These are phyloP conservation scores for Fusarium sp. DNA, from an alignment of 2,329 filamentous ascomycete genomes.

Conservation along the genomic window DNA sequence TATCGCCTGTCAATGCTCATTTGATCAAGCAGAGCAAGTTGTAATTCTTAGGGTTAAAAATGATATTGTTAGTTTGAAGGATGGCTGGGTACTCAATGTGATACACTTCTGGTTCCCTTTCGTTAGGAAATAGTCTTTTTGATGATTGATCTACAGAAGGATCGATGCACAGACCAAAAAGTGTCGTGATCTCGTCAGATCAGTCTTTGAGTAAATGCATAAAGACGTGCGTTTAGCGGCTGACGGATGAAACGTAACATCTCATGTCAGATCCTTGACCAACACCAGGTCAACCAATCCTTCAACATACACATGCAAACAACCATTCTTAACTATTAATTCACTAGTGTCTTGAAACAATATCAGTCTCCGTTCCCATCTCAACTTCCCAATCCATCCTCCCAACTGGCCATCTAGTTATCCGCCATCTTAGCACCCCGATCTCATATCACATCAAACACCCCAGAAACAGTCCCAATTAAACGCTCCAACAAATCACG, in stretches of 20 bases:
- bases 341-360: not conserved
- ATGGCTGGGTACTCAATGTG: not conserved
- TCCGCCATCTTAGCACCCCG: not conserved
- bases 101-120: not conserved
- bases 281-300: not conserved
- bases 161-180: not conserved
- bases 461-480: not conserved
- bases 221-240: conserved; percentile 22
- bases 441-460: not conserved
- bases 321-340: fast-evolving
- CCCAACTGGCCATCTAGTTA: not conserved
- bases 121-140: no score
- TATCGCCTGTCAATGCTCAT: conserved; percentile 40
- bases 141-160: not conserved
- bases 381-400: fast-evolving
- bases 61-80: not conserved
- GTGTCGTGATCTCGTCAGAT: not conserved
- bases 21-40: conserved; percentile 41
- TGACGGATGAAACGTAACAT: conserved; percentile 8
- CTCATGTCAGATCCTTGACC: conserved; percentile 13
- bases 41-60: not conserved
- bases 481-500: not conserved
- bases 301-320: not conserved
- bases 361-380: not conserved
- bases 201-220: not conserved